phyloP scores from a whole-genome alignment of 2,329 filamentous ascomycete species.

The Curvularia verruculosa region DNA sequence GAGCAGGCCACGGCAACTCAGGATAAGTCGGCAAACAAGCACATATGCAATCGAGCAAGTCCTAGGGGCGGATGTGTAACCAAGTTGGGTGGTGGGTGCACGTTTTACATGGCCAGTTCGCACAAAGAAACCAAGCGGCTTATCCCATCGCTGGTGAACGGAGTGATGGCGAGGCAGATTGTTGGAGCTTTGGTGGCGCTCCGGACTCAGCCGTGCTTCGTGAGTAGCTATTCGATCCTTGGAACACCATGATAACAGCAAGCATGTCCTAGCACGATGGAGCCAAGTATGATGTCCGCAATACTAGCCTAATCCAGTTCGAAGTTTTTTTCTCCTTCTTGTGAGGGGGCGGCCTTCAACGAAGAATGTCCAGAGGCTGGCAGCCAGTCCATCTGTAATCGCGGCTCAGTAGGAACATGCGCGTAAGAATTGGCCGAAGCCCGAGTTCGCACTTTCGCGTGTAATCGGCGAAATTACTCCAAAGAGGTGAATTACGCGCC shows the following conservation, averaged over 20 bases:
- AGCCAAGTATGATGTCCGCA: not conserved
- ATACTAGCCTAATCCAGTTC: conserved; percentile 7
- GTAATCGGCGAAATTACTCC: conserved; percentile 13
- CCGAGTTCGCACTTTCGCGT: conserved; percentile 2
- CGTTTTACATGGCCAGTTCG: conserved; percentile 1
- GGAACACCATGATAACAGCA: not conserved
- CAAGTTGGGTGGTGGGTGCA: conserved; percentile 3
- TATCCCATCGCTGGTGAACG: not conserved
- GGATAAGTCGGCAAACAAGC: conserved; percentile 4
- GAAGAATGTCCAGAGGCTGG: not conserved
- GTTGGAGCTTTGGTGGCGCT: conserved; percentile 7
- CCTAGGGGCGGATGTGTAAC: conserved; percentile 15
- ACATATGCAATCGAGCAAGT: conserved; percentile 5
- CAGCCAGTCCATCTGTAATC: not conserved
- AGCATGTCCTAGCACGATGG: not conserved
- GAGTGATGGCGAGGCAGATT: conserved; percentile 1
- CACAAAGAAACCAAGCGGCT: conserved; percentile 8
- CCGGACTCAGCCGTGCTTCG: conserved; percentile 7
- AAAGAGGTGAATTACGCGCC: conserved; percentile 8
- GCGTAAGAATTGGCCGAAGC: not conserved
- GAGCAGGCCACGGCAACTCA: conserved; percentile 2
- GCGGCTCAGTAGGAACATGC: not conserved
- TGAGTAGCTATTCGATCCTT: conserved; percentile 3
- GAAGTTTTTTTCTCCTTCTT: not conserved
- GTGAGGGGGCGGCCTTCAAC: not conserved